Percentiles rank a stretch among this genome's conserved stretches.
phyloP scores from a whole-genome alignment of 805 yeast species.

The Wilhelminamyces savonicus region DNA sequence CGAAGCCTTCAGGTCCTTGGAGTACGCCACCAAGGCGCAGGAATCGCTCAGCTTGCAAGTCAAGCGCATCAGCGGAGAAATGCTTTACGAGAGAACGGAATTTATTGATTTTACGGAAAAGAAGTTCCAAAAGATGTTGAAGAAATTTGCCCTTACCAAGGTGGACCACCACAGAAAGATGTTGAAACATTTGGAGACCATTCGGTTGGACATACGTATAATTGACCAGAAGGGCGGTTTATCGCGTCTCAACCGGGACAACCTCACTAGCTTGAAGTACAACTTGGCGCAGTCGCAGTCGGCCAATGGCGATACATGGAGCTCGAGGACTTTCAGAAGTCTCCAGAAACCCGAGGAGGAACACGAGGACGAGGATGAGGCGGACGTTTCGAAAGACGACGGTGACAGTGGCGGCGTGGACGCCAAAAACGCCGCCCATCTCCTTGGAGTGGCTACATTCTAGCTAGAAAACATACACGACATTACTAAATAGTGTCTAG shows the following conservation, averaged over 20 bases:
- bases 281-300: constrained; percentile 39
- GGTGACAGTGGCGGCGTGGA: constrained; percentile 40
- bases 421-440: constrained; percentile 76
- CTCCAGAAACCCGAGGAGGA: constrained; percentile 22
- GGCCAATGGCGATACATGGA: constrained; percentile 38
- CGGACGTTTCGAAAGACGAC: constrained; percentile 14
- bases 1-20: constrained; percentile 76
- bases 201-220: constrained; percentile 63
- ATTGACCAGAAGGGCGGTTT: constrained; percentile 78
- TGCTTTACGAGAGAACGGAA: constrained; percentile 66
- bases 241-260: constrained; percentile 74
- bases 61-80: constrained; percentile 76
- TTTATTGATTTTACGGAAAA: constrained; percentile 54
- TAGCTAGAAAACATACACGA: constrained; percentile 10
- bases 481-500: constrained; percentile 1
- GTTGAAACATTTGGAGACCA: constrained; percentile 64
- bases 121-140: constrained; percentile 48
- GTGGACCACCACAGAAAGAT: constrained; percentile 85
- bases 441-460: constrained; percentile 74
- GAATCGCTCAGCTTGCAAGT: constrained; percentile 72
- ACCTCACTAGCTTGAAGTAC: constrained; percentile 40
- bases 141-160: constrained; percentile 56
- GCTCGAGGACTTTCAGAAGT: constrained; percentile 34
- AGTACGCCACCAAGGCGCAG: constrained; percentile 71
- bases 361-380: constrained; percentile 10